Conservation (phyloP, 2,329 filamentous ascomycete genomes). For the Penicillium brevicompactum region DNA sequence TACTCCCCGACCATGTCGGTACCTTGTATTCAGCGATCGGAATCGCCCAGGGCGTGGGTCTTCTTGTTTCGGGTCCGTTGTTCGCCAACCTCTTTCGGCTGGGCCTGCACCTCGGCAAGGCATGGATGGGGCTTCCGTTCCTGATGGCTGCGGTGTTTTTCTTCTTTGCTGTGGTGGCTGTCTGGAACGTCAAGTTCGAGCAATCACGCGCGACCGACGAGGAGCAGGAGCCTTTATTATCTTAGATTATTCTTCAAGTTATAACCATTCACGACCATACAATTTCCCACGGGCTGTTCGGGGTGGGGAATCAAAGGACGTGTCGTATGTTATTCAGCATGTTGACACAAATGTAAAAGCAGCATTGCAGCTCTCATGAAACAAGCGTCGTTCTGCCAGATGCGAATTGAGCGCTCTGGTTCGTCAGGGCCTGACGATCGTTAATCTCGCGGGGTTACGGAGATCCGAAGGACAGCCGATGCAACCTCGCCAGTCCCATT, state of each 20-base stretch:
- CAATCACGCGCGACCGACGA: constrained; percentile 1
- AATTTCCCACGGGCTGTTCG: background rate
- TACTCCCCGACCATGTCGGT: constrained; percentile 28
- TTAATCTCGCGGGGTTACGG: constrained; percentile 18
- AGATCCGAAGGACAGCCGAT: constrained; percentile 22
- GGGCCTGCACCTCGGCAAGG: constrained; percentile 28
- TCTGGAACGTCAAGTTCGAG: constrained; percentile 15
- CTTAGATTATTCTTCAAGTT: background rate
- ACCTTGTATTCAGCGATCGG: constrained; percentile 32
- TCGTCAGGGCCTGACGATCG: constrained; percentile 13
- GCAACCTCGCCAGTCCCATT: constrained; percentile 19
- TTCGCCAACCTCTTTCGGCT: constrained; percentile 29
- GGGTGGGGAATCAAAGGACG: constrained; percentile 1
- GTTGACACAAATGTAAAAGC: too few relatives aligned
- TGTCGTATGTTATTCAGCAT: background rate
- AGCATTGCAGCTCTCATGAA: background rate
- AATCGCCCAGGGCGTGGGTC: constrained; percentile 24
- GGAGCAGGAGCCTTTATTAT: constrained; percentile 14
- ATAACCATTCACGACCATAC: background rate
- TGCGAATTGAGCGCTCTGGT: background rate
- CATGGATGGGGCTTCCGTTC: constrained; percentile 33
- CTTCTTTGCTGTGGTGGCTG: constrained; percentile 12
- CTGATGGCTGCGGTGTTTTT: constrained; percentile 24
- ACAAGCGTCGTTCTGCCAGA: background rate
- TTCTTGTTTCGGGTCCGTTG: constrained; percentile 27